Evolutionary conservation across 768 basidiomycete genomes (phyloP).

Genomic region (Calocybe gangraenosa): DNA sequence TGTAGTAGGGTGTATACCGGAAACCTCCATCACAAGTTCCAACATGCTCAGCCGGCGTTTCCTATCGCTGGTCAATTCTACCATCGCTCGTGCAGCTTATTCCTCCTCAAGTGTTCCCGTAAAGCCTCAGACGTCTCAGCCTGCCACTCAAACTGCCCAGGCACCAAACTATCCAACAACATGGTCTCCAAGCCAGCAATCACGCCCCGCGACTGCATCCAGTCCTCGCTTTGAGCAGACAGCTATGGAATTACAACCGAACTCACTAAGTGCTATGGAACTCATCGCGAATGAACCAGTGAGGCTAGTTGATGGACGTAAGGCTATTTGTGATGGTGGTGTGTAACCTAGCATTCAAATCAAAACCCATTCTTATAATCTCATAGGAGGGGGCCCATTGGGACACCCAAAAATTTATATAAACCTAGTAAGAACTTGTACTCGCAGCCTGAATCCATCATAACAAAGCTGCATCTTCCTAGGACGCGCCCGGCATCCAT

Average conservation of each 20-base stretch:
- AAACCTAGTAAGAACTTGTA: slow-evolving; percentile 66
- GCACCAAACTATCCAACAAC: slow-evolving; percentile 78
- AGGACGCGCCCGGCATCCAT: slow-evolving; percentile 88
- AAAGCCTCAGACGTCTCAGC: slow-evolving; percentile 23
- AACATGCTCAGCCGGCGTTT: slow-evolving; percentile 38
- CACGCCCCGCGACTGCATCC: slow-evolving; percentile 54
- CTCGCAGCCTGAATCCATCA: not conserved
- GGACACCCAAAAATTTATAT: slow-evolving; percentile 98
- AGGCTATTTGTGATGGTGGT: slow-evolving; percentile 96
- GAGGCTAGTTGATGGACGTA: slow-evolving; percentile 73
- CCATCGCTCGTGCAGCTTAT: slow-evolving; percentile 26
- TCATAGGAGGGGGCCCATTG: slow-evolving; percentile 83
- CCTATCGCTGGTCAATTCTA: slow-evolving; percentile 27
- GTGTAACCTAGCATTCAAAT: slow-evolving; percentile 24
- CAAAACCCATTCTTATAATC: not conserved
- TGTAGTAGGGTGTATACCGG: not conserved
- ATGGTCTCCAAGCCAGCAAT: slow-evolving; percentile 83
- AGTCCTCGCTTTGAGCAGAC: slow-evolving; percentile 94
- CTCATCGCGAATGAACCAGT: slow-evolving; percentile 85
- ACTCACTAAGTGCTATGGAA: slow-evolving; percentile 87
- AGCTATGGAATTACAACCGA: slow-evolving; percentile 80
- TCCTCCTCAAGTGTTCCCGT: slow-evolving; percentile 21
- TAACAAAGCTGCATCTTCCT: not conserved
- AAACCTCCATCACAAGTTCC: slow-evolving; percentile 8
- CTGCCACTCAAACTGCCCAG: slow-evolving; percentile 45